Evolutionary conservation across 148 eudicot genomes (phyloP).

Genomic region (Dysphania ambrosioides): DNA sequence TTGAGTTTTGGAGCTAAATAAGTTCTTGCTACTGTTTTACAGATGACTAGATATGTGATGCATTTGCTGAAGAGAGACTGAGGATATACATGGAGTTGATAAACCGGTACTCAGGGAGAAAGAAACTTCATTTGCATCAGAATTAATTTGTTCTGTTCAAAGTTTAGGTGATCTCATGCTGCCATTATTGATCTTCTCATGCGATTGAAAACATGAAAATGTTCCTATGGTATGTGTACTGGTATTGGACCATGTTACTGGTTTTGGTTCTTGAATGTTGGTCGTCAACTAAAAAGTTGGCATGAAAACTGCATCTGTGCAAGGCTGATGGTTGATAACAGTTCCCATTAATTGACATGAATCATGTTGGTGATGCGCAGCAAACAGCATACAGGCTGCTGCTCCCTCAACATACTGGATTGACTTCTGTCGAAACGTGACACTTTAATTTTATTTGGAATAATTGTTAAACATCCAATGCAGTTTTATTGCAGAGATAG

Average conservation of each 20-base stretch:
- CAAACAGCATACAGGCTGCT: no score
- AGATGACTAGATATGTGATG: constrained; percentile 3
- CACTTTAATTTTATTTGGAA: neutral
- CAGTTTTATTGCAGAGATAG: neutral
- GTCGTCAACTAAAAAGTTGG: neutral
- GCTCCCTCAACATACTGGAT: neutral
- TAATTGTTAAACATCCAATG: neutral
- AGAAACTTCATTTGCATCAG: neutral
- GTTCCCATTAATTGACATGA: neutral
- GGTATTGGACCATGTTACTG: neutral
- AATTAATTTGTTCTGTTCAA: neutral
- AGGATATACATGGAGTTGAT: neutral
- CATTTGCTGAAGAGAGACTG: constrained; percentile 5
- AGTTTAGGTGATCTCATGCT: no score
- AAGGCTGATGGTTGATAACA: neutral
- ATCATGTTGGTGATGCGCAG: neutral
- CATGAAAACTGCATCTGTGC: neutral
- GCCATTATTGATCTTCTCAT: neutral
- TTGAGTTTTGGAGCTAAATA: constrained; percentile 56
- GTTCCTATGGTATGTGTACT: neutral
- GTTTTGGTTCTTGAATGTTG: neutral
- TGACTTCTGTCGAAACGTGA: neutral
- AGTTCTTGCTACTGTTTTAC: neutral
- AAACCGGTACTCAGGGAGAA: neutral
- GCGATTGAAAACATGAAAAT: neutral